Conservation (phyloP, 176 grass and related monocot genomes). For the Phyllostachys edulis region DNA sequence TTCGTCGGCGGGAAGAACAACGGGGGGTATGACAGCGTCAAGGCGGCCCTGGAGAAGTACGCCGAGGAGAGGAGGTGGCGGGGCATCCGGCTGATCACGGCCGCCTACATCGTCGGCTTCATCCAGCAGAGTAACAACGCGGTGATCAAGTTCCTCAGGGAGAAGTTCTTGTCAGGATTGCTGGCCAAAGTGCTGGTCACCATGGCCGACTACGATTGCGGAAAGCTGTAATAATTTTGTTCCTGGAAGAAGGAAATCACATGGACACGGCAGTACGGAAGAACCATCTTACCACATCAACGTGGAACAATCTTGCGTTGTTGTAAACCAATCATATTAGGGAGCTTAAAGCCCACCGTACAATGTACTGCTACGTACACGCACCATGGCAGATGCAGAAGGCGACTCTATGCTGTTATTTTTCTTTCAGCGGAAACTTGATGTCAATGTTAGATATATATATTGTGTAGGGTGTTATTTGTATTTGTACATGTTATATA, state of each 20-base stretch:
- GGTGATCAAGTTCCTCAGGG: conserved; percentile 46
- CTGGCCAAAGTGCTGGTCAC: conserved; percentile 33
- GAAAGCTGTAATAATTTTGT: conserved; percentile 22
- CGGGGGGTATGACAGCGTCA: not conserved
- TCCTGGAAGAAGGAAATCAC: not conserved
- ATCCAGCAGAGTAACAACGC: conserved; percentile 52
- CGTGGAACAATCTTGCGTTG: not conserved
- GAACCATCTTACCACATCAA: not conserved
- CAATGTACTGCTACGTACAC: conserved; percentile 13
- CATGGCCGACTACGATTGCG: conserved; percentile 44
- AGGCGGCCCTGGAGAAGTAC: conserved; percentile 42
- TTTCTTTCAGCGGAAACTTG: not conserved
- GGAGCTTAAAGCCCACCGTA: not conserved
- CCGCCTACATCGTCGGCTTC: conserved; percentile 46
- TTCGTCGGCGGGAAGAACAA: not conserved
- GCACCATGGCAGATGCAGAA: not conserved
- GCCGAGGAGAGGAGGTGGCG: conserved; percentile 56
- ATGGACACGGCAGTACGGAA: not conserved
- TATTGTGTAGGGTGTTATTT: too few species aligned
- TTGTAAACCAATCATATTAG: not conserved
- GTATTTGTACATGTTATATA: too few species aligned
- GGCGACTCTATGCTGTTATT: too few species aligned
- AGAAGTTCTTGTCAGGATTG: conserved; percentile 38
- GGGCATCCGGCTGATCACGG: conserved; percentile 35
- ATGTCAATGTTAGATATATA: too few species aligned